phyloP scores from a whole-genome alignment of 352 stramenopile genomes.

The Globisporangium takayamanum region DNA sequence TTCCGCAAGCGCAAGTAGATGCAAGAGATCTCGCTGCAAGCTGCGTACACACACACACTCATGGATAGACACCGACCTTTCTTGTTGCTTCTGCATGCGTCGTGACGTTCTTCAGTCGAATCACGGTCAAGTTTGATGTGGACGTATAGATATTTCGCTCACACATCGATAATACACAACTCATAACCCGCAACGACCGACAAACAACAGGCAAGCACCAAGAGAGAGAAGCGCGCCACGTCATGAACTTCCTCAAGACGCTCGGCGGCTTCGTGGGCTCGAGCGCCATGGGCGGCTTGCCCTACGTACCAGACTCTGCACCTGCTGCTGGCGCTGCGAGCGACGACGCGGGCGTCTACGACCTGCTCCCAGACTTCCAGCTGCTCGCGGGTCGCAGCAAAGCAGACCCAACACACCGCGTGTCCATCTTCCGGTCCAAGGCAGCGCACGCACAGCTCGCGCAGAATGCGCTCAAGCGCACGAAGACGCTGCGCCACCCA shows the following conservation, averaged over 20 bases:
- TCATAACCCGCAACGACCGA: too few species aligned
- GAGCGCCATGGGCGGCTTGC: constrained; percentile 62
- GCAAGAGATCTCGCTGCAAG: not conserved
- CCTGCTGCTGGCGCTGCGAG: not conserved
- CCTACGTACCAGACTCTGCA: constrained; percentile 47
- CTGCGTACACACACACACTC: too few species aligned
- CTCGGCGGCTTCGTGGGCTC: constrained; percentile 65
- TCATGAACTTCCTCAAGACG: constrained; percentile 90
- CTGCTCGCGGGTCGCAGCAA: constrained; percentile 86
- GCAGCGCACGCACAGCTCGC: constrained; percentile 68
- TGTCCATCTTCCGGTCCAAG: constrained; percentile 92
- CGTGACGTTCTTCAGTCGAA: too few species aligned
- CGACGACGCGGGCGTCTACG: constrained; percentile 39
- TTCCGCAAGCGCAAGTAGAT: constrained; percentile 41
- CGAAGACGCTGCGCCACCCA: constrained; percentile 93
- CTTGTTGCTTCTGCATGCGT: too few species aligned
- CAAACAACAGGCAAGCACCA: too few species aligned
- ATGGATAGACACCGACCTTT: too few species aligned
- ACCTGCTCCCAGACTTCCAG: constrained; percentile 68
- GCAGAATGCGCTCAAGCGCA: constrained; percentile 89
- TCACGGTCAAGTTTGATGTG: too few species aligned
- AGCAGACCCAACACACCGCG: constrained; percentile 56
- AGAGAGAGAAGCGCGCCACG: not conserved
- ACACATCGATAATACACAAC: too few species aligned
- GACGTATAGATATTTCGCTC: too few species aligned